A percentile compares a stretch with the other conserved stretches of the same genome.
Evolutionary conservation across 257 asterid genomes (phyloP).

Genomic region (Avicennia marina): DNA sequence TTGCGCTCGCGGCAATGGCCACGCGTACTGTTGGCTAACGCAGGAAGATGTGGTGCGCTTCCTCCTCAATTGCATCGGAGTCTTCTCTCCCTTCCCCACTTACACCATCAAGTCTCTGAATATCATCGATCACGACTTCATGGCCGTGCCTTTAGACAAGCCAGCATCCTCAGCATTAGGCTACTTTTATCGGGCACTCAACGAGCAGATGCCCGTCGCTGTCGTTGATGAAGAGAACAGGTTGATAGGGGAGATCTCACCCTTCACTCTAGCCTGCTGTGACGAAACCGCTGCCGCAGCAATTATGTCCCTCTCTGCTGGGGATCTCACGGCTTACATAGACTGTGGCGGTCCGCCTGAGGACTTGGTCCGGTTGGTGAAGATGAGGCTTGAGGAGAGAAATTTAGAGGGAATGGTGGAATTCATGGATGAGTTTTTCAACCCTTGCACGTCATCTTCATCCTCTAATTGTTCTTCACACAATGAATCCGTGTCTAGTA

Average conservation of each 20-base stretch:
- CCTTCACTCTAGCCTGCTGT: conserved; percentile 59
- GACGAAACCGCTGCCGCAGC: conserved; percentile 69
- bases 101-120: conserved; percentile 47
- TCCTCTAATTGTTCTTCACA: conserved; percentile 67
- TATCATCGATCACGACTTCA: conserved; percentile 44
- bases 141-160: conserved; percentile 41
- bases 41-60: conserved; percentile 75
- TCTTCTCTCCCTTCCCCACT: conserved; percentile 66
- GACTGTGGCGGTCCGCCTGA: conserved; percentile 72
- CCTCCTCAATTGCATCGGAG: conserved; percentile 69
- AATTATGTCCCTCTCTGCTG: conserved; percentile 54
- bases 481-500: conserved; percentile 40
- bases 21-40: conserved; percentile 66
- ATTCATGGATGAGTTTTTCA: conserved; percentile 43
- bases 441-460: conserved; percentile 25
- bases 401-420: conserved; percentile 46
- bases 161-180: conserved; percentile 59
- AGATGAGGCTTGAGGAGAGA: conserved; percentile 51
- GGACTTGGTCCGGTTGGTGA: conserved; percentile 56
- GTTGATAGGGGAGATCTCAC: conserved; percentile 76
- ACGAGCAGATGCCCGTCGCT: conserved; percentile 60
- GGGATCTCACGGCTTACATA: conserved; percentile 67
- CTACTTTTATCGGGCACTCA: conserved; percentile 34
- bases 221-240: conserved; percentile 51
- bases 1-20: conserved; percentile 26